Conservation (phyloP, 2,329 filamentous ascomycete species). For the Fusarium beomiforme region DNA sequence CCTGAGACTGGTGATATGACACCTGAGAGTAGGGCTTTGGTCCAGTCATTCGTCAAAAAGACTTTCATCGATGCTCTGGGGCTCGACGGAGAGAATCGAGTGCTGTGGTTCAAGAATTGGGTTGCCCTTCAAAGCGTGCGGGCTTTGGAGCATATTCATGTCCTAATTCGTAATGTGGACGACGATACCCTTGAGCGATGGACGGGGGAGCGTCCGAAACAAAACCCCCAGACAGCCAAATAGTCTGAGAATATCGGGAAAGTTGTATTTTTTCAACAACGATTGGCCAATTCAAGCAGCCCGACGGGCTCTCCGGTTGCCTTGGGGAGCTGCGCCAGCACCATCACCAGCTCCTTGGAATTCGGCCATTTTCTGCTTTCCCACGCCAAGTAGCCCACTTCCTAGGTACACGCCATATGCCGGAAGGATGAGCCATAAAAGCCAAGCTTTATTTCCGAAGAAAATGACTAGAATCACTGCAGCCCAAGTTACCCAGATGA, state of each 20-base stretch:
- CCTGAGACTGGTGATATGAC: constrained; percentile 77
- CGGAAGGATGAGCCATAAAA: constrained; percentile 64
- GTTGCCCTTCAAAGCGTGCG: constrained; percentile 86
- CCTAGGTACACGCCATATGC: constrained; percentile 66
- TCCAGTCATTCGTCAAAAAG: constrained; percentile 74
- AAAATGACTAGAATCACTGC: constrained; percentile 76
- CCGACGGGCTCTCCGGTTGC: constrained; percentile 65
- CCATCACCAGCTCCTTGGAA: constrained; percentile 52
- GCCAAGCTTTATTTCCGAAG: constrained; percentile 80
- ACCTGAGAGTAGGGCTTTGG: constrained; percentile 67
- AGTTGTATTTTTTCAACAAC: constrained; percentile 10
- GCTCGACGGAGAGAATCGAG: constrained; percentile 58
- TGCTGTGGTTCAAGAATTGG: constrained; percentile 97
- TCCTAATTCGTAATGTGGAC: constrained; percentile 69
- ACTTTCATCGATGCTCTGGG: constrained; percentile 73
- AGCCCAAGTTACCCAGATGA: constrained; percentile 93
- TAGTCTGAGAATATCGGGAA: neutral
- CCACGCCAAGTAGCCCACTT: constrained; percentile 62
- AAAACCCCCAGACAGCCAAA: constrained; percentile 37
- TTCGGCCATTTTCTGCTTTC: constrained; percentile 62
- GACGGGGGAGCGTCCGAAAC: constrained; percentile 58
- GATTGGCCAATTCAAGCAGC: constrained; percentile 53
- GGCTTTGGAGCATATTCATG: constrained; percentile 88
- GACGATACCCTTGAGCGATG: constrained; percentile 63
- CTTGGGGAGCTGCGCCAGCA: constrained; percentile 50